These are phyloP conservation scores for Hortiboletus flavorubellus DNA, from an alignment of 768 basidiomycete species.

Conservation along the genomic window DNA sequence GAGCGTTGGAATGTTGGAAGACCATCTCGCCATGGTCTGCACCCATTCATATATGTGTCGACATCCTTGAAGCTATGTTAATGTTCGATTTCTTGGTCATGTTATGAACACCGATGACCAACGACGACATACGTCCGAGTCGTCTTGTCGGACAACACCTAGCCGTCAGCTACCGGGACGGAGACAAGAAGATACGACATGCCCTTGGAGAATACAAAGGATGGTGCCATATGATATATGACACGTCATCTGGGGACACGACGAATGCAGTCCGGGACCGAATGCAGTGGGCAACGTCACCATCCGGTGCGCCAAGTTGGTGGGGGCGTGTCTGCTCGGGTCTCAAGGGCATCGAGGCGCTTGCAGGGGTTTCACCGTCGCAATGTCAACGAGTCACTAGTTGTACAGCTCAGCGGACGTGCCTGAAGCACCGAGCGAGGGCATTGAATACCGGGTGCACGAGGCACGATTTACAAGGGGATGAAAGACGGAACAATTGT, in stretches of 20 bases:
- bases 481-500: not conserved
- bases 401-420: not conserved
- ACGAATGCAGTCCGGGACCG: not conserved
- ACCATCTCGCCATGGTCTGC: not conserved
- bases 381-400: not conserved
- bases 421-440: not conserved
- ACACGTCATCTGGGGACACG: not conserved
- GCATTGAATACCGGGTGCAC: not conserved
- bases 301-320: not conserved
- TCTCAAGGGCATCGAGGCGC: conserved; percentile 2
- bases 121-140: not conserved
- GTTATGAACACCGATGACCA: not conserved
- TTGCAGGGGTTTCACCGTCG: not conserved
- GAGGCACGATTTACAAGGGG: not conserved
- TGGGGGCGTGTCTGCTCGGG: not conserved
- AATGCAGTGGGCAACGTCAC: conserved; percentile 8
- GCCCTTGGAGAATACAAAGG: conserved; percentile 1
- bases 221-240: not conserved
- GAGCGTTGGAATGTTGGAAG: not conserved
- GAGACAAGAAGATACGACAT: not conserved
- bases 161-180: not conserved
- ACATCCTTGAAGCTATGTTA: conserved; percentile 17
- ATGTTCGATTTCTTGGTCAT: not conserved
- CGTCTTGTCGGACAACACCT: not conserved
- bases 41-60: conserved; percentile 12